Conservation (phyloP, 2,329 filamentous ascomycete species). For the Alternaria sp. region DNA sequence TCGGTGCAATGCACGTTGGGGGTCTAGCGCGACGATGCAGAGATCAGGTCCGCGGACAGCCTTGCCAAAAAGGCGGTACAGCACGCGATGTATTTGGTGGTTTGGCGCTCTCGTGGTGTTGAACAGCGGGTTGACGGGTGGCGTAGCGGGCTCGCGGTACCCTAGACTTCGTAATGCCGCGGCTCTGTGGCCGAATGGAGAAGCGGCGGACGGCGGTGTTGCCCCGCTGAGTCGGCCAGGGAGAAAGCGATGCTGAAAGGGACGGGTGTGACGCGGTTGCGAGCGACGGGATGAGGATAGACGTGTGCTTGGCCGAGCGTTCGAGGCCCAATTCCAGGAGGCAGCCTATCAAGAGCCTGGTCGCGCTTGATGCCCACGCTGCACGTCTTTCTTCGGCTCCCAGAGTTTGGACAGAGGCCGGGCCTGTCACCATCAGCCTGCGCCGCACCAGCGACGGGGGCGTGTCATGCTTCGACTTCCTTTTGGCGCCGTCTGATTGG, state of each 20-base stretch:
- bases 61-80: constrained; percentile 1
- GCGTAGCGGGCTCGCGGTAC: not conserved
- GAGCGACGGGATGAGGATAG: constrained; percentile 4
- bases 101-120: constrained; percentile 17
- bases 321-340: constrained; percentile 12
- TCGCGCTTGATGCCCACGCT: constrained; percentile 8
- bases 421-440: constrained; percentile 11
- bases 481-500: constrained; percentile 21
- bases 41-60: constrained; percentile 2
- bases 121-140: constrained; percentile 20
- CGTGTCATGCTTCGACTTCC: constrained; percentile 9
- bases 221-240: constrained; percentile 2
- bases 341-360: constrained; percentile 22
- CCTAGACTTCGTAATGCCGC: not conserved
- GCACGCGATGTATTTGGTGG: constrained; percentile 12
- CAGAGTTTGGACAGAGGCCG: not conserved
- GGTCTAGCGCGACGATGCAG: constrained; percentile 25
- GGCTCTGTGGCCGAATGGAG: constrained; percentile 1
- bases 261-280: not conserved
- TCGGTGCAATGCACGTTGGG: constrained; percentile 16
- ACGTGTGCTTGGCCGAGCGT: constrained; percentile 5
- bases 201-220: not conserved
- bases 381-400: constrained; percentile 3
- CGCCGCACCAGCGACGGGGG: constrained; percentile 13
- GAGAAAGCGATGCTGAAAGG: not conserved